Evolutionary conservation across 148 eudicot genomes (phyloP), one percentile per base, ranked within the genome.

Genomic region (Camellia sinensis): DNA sequence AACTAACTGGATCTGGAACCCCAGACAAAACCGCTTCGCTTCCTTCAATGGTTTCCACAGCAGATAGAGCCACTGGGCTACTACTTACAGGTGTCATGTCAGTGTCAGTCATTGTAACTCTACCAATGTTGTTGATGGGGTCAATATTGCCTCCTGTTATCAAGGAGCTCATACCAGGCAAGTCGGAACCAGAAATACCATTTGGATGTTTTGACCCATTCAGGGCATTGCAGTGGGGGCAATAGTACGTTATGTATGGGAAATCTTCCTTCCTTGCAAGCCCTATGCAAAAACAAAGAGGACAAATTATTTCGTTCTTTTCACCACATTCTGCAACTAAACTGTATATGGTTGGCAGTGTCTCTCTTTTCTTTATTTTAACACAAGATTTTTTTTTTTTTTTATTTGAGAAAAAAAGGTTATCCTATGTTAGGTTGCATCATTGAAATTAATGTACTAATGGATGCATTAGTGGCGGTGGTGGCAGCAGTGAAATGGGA

Each of bases 241-340:
- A 95, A 56, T 93, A 93, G 84, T 95, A 95, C 29, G 94, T 91
- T 75, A 95, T 77, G 62, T 85, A 91, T 0, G 97, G 95, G 62
- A 87, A 93, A 77, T 95, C 99, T 81, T 95, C 99, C 85, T 92
- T 93, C 76, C 97, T 91, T 43, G 97, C 98, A 79, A 95, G 99
- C 65, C 99, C 99, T 95, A 83, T 80, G 79, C 60, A 77, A 21
- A 79, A 77, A 70, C 22, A 80, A 8, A 54, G 15, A 50, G 53
- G 54, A 61, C 41, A 52, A 46, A 46, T 46, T 46, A 46, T 4
- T 7, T 67, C 73, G 37, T 53, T 21, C 22, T 41, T 53, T 29
- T 60, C 15, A 76, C 70, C 41, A 60, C 17, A 60, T 22, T 45
- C 57, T 13, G 41, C 22, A 61, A 29, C n/a, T 43, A 41, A 15